These are phyloP conservation scores for Corrigiola litoralis DNA, from an alignment of 179 eudicot genomes.

Conservation along the genomic window DNA sequence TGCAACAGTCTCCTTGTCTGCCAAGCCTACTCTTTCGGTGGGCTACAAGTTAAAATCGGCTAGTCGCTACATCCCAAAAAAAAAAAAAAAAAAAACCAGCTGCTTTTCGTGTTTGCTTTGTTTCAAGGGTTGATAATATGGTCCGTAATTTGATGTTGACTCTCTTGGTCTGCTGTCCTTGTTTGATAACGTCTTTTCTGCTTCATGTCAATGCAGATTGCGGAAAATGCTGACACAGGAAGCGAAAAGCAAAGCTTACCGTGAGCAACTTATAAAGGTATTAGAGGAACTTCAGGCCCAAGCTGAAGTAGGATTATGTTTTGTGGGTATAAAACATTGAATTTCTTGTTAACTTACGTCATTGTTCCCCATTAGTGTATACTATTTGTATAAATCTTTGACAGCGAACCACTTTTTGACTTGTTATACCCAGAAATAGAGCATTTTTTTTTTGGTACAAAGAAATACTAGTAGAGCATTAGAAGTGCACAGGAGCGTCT, in stretches of 20 bases:
- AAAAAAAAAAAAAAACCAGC: too few species aligned
- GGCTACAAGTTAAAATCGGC: too few species aligned
- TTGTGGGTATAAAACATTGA: conserved; percentile 75
- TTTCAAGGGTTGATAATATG: not conserved
- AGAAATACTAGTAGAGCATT: too few species aligned
- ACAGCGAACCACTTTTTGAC: not conserved
- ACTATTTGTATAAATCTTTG: too few species aligned
- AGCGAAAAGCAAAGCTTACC: conserved; percentile 34
- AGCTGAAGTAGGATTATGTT: conserved; percentile 94
- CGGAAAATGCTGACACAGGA: conserved; percentile 64
- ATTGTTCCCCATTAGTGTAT: conserved; percentile 5
- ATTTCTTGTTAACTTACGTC: not conserved
- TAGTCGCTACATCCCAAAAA: too few species aligned
- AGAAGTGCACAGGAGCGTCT: too few species aligned
- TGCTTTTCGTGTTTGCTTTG: not conserved
- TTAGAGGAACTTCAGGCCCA: conserved; percentile 86
- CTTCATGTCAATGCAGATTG: conserved; percentile 37
- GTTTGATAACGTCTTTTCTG: not conserved
- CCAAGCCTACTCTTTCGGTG: too few species aligned
- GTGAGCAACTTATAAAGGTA: conserved; percentile 67
- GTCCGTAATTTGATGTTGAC: not conserved
- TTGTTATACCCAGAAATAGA: not conserved
- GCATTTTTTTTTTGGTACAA: too few species aligned
- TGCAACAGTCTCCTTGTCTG: too few species aligned
- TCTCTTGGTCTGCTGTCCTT: not conserved